Evolutionary conservation across 306 rosid genomes (phyloP).

Genomic region (Cyclanthera cordifolia): DNA sequence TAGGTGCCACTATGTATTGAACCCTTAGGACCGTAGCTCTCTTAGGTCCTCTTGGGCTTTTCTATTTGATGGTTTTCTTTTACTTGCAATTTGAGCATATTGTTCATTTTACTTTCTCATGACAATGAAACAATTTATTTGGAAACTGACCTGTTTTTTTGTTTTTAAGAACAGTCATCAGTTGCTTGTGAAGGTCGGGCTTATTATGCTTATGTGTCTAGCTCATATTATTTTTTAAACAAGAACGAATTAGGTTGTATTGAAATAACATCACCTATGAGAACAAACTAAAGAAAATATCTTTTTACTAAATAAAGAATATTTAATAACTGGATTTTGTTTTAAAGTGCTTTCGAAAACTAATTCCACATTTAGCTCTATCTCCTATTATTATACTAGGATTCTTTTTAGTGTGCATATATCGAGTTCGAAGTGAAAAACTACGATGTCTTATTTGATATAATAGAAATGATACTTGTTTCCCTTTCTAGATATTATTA

Average conservation of each 20-base stretch:
- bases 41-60: too few species aligned
- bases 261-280: neutral
- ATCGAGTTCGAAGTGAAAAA: neutral
- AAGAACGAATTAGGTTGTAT: neutral
- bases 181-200: neutral
- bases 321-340: neutral
- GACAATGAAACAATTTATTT: too few species aligned
- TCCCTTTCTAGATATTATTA: constrained; percentile 1
- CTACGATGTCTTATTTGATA: neutral
- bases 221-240: neutral
- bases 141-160: too few species aligned
- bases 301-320: too few species aligned
- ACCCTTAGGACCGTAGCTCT: too few species aligned
- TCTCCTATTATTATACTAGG: neutral
- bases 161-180: too few species aligned
- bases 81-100: too few species aligned
- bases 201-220: neutral
- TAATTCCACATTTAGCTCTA: neutral
- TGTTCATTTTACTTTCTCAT: too few species aligned
- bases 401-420: neutral
- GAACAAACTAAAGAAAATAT: neutral
- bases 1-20: too few species aligned
- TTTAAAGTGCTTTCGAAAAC: neutral
- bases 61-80: too few species aligned
- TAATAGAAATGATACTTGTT: neutral